Percentiles rank a stretch among this genome's conserved stretches.
Conservation (phyloP, 192 early-diverging fungal genomes). For the Gamsiella multidivaricata region DNA sequence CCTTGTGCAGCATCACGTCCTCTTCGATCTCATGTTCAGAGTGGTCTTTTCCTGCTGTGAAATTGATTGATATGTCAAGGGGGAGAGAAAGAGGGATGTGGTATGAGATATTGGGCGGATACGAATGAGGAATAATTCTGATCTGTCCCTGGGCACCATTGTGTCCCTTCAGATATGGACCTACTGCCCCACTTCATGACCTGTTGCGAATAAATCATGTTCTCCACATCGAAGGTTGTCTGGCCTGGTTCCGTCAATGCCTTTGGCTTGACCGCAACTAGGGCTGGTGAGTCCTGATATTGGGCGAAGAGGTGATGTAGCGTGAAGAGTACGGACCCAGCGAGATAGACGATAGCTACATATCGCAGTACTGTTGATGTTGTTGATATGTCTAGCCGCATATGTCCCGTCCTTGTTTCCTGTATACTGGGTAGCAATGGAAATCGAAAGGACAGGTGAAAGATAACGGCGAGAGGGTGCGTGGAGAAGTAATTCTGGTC, state of each 20-base stretch:
- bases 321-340: slow-evolving; percentile 37
- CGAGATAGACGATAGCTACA: slow-evolving; percentile 18
- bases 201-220: slow-evolving; percentile 33
- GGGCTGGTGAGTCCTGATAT: slow-evolving; percentile 25
- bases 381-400: slow-evolving; percentile 5
- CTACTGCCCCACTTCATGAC: slow-evolving; percentile 45
- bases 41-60: background rate
- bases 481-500: no score
- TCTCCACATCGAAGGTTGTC: slow-evolving; percentile 46
- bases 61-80: background rate
- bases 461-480: no score
- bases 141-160: no score
- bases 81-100: background rate
- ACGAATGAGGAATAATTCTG: no score
- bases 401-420: background rate
- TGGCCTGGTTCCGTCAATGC: slow-evolving; percentile 38
- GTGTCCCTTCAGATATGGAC: no score
- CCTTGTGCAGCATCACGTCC: slow-evolving; percentile 63
- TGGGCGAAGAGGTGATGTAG: slow-evolving; percentile 20
- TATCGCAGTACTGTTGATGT: slow-evolving; percentile 19
- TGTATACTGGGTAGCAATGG: background rate
- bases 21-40: slow-evolving; percentile 46
- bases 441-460: no score
- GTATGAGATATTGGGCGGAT: no score
- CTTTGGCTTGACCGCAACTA: slow-evolving; percentile 9